These are phyloP conservation scores for Torulaspora maleeae DNA, from an alignment of 805 yeast genomes.

Conservation along the genomic window DNA sequence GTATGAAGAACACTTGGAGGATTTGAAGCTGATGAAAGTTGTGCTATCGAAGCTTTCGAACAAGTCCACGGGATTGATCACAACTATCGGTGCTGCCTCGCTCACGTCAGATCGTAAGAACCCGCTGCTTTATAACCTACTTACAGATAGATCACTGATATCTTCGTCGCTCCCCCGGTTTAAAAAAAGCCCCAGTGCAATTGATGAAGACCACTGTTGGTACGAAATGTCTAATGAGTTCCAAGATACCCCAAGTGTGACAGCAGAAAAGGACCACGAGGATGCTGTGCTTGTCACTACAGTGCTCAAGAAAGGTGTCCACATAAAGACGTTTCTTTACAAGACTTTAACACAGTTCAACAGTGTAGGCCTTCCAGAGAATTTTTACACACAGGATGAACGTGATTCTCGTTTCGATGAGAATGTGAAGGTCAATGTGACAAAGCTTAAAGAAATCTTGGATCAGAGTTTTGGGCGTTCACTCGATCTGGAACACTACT, in stretches of 20 bases:
- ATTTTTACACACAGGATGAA: conserved; percentile 1
- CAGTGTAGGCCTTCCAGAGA: conserved; percentile 28
- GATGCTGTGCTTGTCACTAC: conserved; percentile 51
- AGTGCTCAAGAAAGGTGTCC: conserved; percentile 68
- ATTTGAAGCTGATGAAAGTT: conserved; percentile 59
- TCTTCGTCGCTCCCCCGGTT: conserved; percentile 84
- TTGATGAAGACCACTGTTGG: conserved; percentile 21
- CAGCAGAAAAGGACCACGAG: conserved; percentile 7
- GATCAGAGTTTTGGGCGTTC: conserved; percentile 73
- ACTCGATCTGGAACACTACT: conserved; percentile 62
- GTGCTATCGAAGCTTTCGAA: conserved; percentile 48
- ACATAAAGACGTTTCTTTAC: conserved; percentile 31
- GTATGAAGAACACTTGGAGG: conserved; percentile 52
- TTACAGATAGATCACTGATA: conserved; percentile 86
- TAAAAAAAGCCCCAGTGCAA: conserved; percentile 26
- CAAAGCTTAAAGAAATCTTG: conserved; percentile 54
- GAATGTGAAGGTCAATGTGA: conserved; percentile 44
- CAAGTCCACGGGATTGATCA: conserved; percentile 75
- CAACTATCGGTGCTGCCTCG: conserved; percentile 76
- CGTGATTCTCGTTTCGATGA: background rate
- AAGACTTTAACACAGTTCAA: conserved; percentile 21
- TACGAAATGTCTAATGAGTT: conserved; percentile 16
- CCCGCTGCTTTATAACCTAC: conserved; percentile 82
- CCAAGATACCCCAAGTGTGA: conserved; percentile 4
- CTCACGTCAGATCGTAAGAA: conserved; percentile 45